Percentiles rank a stretch among this genome's conserved stretches.
phyloP scores from a whole-genome alignment of 1,284 basidiomycete species.

The Ustilago vetiveriae region DNA sequence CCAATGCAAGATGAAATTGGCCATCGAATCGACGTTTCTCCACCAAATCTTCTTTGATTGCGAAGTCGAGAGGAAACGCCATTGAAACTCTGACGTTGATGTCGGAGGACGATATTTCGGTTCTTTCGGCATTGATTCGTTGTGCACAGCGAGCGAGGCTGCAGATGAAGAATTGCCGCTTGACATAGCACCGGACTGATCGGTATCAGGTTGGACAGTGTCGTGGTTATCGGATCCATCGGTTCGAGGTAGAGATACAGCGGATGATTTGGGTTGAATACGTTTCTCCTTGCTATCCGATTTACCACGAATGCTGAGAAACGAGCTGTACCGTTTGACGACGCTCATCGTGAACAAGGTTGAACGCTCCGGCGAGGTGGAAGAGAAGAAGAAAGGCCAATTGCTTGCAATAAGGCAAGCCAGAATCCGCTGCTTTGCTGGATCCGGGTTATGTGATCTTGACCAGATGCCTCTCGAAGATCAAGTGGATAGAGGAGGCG shows the following conservation, averaged over 20 bases:
- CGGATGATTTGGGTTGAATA: neutral
- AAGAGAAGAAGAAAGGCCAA: too few species aligned
- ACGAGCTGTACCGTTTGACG: conserved; percentile 6
- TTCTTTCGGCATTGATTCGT: neutral
- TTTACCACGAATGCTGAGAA: neutral
- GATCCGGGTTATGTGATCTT: too few species aligned
- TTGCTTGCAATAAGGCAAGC: too few species aligned
- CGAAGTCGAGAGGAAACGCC: conserved; percentile 12
- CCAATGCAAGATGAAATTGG: conserved; percentile 47
- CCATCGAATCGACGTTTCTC: conserved; percentile 39
- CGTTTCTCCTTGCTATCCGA: neutral
- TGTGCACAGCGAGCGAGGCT: neutral
- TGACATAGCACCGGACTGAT: neutral
- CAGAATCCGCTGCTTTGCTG: too few species aligned
- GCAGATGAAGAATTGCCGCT: neutral
- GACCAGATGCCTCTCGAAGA: too few species aligned
- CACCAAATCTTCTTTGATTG: conserved; percentile 13
- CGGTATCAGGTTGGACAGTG: neutral
- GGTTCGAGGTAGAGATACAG: neutral
- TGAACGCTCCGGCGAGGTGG: too few species aligned
- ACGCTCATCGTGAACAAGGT: neutral
- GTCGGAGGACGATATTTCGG: conserved; percentile 1
- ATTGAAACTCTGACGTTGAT: conserved; percentile 17
- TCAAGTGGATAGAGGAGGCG: too few species aligned
- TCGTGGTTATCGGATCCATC: neutral